Conservation (phyloP, 1,284 basidiomycete species). For the Malassezia caprae region DNA sequence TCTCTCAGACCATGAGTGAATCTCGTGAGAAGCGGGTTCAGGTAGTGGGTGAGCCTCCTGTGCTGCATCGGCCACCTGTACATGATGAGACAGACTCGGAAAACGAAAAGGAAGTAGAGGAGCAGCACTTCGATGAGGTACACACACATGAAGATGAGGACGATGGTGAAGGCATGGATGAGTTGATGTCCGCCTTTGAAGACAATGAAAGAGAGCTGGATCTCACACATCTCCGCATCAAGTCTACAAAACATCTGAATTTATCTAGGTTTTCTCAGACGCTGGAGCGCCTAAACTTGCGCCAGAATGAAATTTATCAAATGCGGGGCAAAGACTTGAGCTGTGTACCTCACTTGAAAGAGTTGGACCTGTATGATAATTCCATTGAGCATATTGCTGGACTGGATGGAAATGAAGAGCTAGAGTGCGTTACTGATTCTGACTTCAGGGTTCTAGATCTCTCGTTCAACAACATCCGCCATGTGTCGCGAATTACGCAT, state of each 20-base stretch:
- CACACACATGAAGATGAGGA: constrained; percentile 22
- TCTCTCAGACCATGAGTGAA: neutral
- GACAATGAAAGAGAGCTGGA: constrained; percentile 55
- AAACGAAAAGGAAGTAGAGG: constrained; percentile 13
- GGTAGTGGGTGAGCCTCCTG: constrained; percentile 9
- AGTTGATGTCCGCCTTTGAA: constrained; percentile 26
- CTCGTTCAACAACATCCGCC: constrained; percentile 77
- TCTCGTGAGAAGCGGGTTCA: constrained; percentile 11
- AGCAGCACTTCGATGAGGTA: neutral
- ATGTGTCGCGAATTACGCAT: constrained; percentile 54
- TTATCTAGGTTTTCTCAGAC: constrained; percentile 62
- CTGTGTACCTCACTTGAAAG: constrained; percentile 63
- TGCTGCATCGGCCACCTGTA: neutral
- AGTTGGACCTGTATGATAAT: constrained; percentile 93
- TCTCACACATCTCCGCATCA: constrained; percentile 71
- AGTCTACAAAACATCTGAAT: constrained; percentile 53
- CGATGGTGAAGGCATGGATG: constrained; percentile 18
- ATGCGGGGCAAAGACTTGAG: constrained; percentile 53
- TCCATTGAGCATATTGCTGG: constrained; percentile 54
- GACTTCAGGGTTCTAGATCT: constrained; percentile 60
- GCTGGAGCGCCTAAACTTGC: constrained; percentile 68
- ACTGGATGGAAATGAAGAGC: constrained; percentile 52
- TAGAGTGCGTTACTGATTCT: constrained; percentile 57
- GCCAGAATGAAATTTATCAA: constrained; percentile 73
- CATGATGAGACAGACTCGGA: constrained; percentile 25